These are phyloP conservation scores for Globisporangium iwayamae DNA, from an alignment of 352 stramenopile genomes.

Conservation along the genomic window DNA sequence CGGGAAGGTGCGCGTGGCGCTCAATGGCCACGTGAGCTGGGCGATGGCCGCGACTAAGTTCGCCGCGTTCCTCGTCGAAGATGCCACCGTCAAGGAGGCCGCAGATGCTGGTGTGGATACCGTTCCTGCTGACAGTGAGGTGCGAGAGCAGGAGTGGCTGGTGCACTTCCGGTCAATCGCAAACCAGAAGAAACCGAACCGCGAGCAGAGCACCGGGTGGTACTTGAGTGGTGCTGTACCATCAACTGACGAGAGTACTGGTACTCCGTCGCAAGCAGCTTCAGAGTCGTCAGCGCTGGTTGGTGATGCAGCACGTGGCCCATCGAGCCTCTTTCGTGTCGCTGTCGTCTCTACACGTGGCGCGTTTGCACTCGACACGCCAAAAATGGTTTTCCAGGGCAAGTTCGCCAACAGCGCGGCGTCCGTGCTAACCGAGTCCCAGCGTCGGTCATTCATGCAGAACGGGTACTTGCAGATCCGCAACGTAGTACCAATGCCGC, in stretches of 20 bases:
- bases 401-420: conserved; percentile 11
- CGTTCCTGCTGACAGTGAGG: not conserved
- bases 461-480: conserved; percentile 75
- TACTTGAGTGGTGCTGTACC: conserved; percentile 35
- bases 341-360: conserved; percentile 41
- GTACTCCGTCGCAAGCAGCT: not conserved
- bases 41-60: conserved; percentile 63
- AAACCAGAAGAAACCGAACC: conserved; percentile 70
- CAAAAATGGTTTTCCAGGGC: conserved; percentile 27
- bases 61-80: conserved; percentile 56
- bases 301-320: conserved; percentile 43
- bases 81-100: conserved; percentile 11
- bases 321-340: conserved; percentile 46
- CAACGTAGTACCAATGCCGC: conserved; percentile 43
- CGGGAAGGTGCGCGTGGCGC: conserved; percentile 75
- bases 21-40: conserved; percentile 64
- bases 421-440: conserved; percentile 49
- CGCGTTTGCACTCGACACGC: conserved; percentile 43
- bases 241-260: not conserved
- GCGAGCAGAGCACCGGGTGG: conserved; percentile 41
- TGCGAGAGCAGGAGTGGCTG: conserved; percentile 1
- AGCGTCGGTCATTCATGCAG: conserved; percentile 61
- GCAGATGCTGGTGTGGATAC: not conserved
- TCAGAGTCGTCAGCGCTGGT: conserved; percentile 28
- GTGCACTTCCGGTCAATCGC: conserved; percentile 50